Base-by-base conservation (phyloP, 106 monocot genomes). In the Cymbidium sinense region DNA sequence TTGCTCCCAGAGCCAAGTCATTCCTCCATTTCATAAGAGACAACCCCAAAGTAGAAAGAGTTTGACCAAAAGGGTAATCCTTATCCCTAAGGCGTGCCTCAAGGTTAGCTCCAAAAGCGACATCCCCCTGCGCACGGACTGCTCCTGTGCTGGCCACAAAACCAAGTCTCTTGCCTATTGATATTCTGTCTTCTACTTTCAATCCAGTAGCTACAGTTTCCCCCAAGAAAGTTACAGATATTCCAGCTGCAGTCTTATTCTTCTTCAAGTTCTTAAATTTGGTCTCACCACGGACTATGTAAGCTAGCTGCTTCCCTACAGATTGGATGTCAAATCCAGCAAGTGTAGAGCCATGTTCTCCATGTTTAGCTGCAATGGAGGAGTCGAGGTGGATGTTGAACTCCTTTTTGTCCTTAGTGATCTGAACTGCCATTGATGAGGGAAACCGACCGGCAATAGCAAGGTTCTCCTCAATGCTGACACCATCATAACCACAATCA, bases 371-470 rank as follows among this genome's bases (percentile, higher is more conserved):
- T 9, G 98, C 74, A 50, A 94, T 36, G 0, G 94, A 91, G 19
- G 98, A 98, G 52, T 94, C 94, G 62, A 98, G 50, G 74, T 94
- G 92, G 50, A 98, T 89, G 80, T 77, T 90, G 75, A 94, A 98
- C 34, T 98, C 94, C 81, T 94, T 98, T 73, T 98, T 98, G 72
- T 94, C 94, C 74, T 98, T 98, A 11, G 96, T 98, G 34, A 98
- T 84, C 74, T 98, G 94, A 69, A 90, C 92, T 20, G 92, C 79
- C 50, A 86, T 64, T 29, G 76, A 78, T 34, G 87, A 86, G 34
- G 94, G 96, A 73, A 90, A 94, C 18, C 41, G 79, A 43, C 82
- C 77, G 37, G 77, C 85, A 61, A 98, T n/a, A 58, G 88, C 88
- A 67, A 92, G 88, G 78, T 74, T 94, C 61, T 92, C 84, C 83